phyloP scores from a whole-genome alignment of 2,329 filamentous ascomycete species.

The Cladophialophora chaetospira region DNA sequence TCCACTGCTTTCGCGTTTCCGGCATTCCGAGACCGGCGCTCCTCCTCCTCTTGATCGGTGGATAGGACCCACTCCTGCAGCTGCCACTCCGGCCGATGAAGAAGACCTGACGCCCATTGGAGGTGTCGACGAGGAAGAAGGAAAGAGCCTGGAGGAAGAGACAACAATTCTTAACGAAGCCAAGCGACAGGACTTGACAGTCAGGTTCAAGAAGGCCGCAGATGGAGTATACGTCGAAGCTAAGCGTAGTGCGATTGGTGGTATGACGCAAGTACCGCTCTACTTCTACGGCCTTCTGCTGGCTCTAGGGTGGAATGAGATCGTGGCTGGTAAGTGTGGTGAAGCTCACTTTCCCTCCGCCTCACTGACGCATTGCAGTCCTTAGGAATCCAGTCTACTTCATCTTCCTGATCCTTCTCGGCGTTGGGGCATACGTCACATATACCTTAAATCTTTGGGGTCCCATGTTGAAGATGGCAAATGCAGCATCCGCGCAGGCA shows the following conservation, averaged over 20 bases:
- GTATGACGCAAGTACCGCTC: slow-evolving; percentile 87
- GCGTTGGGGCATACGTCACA: slow-evolving; percentile 79
- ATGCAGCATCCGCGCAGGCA: slow-evolving; percentile 83
- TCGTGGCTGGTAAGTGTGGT: slow-evolving; percentile 85
- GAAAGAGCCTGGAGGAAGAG: slow-evolving; percentile 92
- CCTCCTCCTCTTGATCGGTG: slow-evolving; percentile 82
- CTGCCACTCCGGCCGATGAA: slow-evolving; percentile 78
- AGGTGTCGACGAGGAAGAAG: slow-evolving; percentile 90
- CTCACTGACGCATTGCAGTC: slow-evolving; percentile 69
- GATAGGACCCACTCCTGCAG: slow-evolving; percentile 75
- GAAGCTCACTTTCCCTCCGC: no score
- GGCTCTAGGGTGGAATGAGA: slow-evolving; percentile 97
- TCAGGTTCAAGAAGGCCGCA: slow-evolving; percentile 96
- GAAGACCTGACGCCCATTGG: slow-evolving; percentile 88
- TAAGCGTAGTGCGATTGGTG: slow-evolving; percentile 93
- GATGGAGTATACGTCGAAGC: slow-evolving; percentile 98
- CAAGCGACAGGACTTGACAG: slow-evolving; percentile 86
- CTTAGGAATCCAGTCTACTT: slow-evolving; percentile 93
- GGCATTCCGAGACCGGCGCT: slow-evolving; percentile 67
- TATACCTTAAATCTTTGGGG: slow-evolving; percentile 95
- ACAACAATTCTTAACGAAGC: slow-evolving; percentile 90
- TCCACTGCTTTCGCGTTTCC: slow-evolving; percentile 83
- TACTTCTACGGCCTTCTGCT: slow-evolving; percentile 92
- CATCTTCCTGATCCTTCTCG: slow-evolving; percentile 77
- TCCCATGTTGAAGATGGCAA: slow-evolving; percentile 92